Evolutionary conservation across 306 rosid genomes (phyloP), one percentile per base, ranked within the genome.

Genomic region (Psophocarpus tetragonolobus): DNA sequence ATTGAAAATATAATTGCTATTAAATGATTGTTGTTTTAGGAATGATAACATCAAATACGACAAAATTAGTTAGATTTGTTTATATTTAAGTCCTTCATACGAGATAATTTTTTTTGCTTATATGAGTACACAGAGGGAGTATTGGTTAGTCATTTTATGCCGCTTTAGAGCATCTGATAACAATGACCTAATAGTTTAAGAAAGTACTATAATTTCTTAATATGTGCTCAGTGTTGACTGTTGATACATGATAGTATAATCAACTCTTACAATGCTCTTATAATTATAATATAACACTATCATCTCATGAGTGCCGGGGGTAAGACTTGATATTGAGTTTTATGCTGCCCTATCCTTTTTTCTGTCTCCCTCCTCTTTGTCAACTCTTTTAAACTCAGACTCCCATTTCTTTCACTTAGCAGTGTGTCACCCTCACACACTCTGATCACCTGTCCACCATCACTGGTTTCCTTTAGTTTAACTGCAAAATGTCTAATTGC

Each of bases 201-300:
- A 65, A 24, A 66, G 53, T 65, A n/a, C 39, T 36, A 4, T 32
- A 36, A 48, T 33, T 66, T 76, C 33, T 57, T 38, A 27, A 11
- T 24, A 4, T 10, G 26, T 36, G 44, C 4, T 77, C 38, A n/a
- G 44, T 53, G 67, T 76, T 63, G 79, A 62, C 60, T 76, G 73
- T 50, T 61, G 21, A 60, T 38, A 32, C 72, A 33, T 33, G 63
- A 12, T 20, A 48, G 73, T 21, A 48, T 44, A 13, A 35, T 24
- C 50, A 32, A 30, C 14, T 45, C 42, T 39, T 39, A 41, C 41
- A 13, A 12, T n/a, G n/a, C n/a, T n/a, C n/a, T n/a, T n/a, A n/a
- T n/a, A n/a, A n/a, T n/a, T n/a, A n/a, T 12, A 39, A 12, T 33
- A 67, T 67, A 41, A 36, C 17, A n/a, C 30, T 18, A 36, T 36